Conservation (phyloP, 2,329 filamentous ascomycete genomes). For the Verticillium nubilum region DNA sequence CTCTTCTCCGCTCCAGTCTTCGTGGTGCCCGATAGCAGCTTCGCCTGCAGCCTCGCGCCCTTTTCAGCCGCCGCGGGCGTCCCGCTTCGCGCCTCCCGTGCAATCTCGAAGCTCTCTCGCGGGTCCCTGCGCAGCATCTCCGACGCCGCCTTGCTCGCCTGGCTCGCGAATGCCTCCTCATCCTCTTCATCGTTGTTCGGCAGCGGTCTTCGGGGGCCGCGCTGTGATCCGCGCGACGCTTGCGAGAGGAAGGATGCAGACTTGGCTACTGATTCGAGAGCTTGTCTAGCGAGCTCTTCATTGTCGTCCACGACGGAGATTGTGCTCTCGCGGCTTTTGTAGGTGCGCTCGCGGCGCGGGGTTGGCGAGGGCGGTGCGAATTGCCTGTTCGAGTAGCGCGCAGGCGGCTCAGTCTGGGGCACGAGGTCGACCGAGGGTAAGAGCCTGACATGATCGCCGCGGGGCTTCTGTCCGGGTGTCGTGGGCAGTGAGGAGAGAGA, state of each 20-base stretch:
- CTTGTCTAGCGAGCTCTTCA: slow-evolving; percentile 50
- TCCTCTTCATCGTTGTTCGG: slow-evolving; percentile 35
- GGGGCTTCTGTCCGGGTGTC: slow-evolving; percentile 58
- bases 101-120: slow-evolving; percentile 46
- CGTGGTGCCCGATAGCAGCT: slow-evolving; percentile 39
- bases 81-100: slow-evolving; percentile 33
- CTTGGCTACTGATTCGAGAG: slow-evolving; percentile 47
- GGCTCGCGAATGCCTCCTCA: slow-evolving; percentile 65
- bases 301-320: slow-evolving; percentile 66
- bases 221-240: slow-evolving; percentile 15
- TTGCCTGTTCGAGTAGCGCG: slow-evolving; percentile 34
- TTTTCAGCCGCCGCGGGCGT: slow-evolving; percentile 39
- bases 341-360: slow-evolving; percentile 20
- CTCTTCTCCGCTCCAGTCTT: slow-evolving; percentile 44
- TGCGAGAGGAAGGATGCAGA: slow-evolving; percentile 27
- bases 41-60: slow-evolving; percentile 44
- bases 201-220: slow-evolving; percentile 8
- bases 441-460: slow-evolving; percentile 44
- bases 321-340: slow-evolving; percentile 77
- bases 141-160: slow-evolving; percentile 72
- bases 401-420: slow-evolving; percentile 51
- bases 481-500: slow-evolving; percentile 80
- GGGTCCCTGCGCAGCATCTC: slow-evolving; percentile 64
- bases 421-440: slow-evolving; percentile 60
- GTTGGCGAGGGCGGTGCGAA: slow-evolving; percentile 39